Evolutionary conservation across 2,329 filamentous ascomycete genomes (phyloP).

Genomic region (Fusarium sp.): DNA sequence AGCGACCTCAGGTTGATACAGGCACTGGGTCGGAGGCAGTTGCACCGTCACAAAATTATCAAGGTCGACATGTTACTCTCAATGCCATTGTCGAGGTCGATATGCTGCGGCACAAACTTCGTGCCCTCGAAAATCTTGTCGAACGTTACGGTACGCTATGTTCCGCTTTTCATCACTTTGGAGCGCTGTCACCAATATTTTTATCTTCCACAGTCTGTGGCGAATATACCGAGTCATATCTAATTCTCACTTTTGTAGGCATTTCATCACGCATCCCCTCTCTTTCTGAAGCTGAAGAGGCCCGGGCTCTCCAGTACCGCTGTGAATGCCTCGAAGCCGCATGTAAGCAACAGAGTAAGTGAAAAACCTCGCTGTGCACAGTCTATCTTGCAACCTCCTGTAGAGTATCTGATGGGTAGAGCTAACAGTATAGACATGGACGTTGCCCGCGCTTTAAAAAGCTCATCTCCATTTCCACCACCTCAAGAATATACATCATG

Average conservation of each 20-base stretch:
- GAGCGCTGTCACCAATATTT: conserved; percentile 14
- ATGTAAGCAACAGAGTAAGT: conserved; percentile 53
- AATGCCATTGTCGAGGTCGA: conserved; percentile 61
- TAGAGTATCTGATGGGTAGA: background rate
- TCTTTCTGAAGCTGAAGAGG: conserved; percentile 66
- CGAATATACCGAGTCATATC: conserved; percentile 13
- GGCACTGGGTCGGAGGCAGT: conserved; percentile 62
- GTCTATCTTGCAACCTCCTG: background rate
- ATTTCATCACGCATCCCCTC: conserved; percentile 50
- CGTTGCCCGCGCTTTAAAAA: conserved; percentile 44
- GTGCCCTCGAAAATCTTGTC: conserved; percentile 58
- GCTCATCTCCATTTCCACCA: conserved; percentile 43
- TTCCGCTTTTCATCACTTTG: conserved; percentile 14
- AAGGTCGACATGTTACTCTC: conserved; percentile 57
- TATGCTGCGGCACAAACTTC: conserved; percentile 66
- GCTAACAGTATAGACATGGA: conserved; percentile 46
- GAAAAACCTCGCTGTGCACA: background rate
- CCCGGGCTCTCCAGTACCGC: conserved; percentile 64
- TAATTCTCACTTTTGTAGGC: conserved; percentile 37
- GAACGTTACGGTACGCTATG: conserved; percentile 57
- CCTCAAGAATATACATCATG: conserved; percentile 60
- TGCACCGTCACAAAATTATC: conserved; percentile 57
- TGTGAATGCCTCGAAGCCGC: conserved; percentile 67
- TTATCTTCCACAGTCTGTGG: conserved; percentile 2
- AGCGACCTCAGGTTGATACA: conserved; percentile 60